Evolutionary conservation across 1,139 yeast genomes (phyloP), one percentile per base, ranked within the genome.

Genomic region (Saccharomyces hybrid): DNA sequence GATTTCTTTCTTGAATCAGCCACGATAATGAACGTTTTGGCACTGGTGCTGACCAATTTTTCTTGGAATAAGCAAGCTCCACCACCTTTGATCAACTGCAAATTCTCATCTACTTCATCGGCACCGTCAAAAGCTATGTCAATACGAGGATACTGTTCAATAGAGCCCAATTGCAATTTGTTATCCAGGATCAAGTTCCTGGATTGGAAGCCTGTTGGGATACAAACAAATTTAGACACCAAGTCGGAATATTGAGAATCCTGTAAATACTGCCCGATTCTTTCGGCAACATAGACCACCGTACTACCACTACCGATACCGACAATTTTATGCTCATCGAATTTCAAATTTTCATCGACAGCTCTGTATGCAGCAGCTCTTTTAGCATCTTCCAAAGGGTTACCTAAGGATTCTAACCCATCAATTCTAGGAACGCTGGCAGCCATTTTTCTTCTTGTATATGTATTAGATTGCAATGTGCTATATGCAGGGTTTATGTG

Each of bases 71-170:
- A 77, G 72, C 99, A 95, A 1, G 97, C 99, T 46, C 99, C 99
- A 51, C 99, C 99, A 60, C 99, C 99, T 73, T 95, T 95, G 71
- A 95, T 95, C 65, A 93, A 83, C 68, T 90, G 88, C 64, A 93
- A 78, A 19, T 78, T 68, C 6, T 81, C 68, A 69, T 93, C 99
- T 55, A 91, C 95, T 71, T 95, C 99, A 72, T 95, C 99, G 7
- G 99, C 99, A 48, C 99, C 99, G 71, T 95, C 99, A 69, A 95
- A 93, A 2, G 97, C 97, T 64, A 93, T 83, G 68, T 93, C 99
- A 48, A 95, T 75, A 32, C 79, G 78, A 1, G 90, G 83, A 64
- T 75, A 84, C 73, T 88, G 91, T 67, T 93, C 98, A 60, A 93
- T 82, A 5, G 87, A 75, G 1, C 96, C 97, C 61, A 91, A 77